phyloP scores from a whole-genome alignment of 2,329 filamentous ascomycete genomes.

The Exutisphaerella laricina region DNA sequence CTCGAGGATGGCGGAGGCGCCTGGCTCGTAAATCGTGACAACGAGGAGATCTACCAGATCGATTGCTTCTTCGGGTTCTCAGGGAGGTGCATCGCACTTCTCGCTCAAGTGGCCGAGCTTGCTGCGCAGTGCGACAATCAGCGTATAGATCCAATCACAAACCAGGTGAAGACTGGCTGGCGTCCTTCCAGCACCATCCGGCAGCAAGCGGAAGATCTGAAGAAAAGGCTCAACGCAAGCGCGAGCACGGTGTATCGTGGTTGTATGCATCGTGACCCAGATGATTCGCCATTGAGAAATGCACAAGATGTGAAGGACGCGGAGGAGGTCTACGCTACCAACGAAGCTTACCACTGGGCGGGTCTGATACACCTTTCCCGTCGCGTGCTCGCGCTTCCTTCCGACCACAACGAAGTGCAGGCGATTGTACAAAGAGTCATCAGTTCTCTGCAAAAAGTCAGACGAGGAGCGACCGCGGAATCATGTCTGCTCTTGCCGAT shows the following conservation, averaged over 20 bases:
- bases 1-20: constrained; percentile 32
- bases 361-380: constrained; percentile 70
- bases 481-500: constrained; percentile 72
- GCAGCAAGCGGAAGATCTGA: constrained; percentile 54
- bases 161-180: constrained; percentile 51
- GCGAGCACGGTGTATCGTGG: constrained; percentile 38
- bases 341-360: constrained; percentile 74
- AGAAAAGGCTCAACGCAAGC: constrained; percentile 56
- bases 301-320: constrained; percentile 49
- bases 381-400: constrained; percentile 60
- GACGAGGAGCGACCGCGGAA: constrained; percentile 64
- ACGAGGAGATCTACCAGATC: constrained; percentile 52
- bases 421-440: constrained; percentile 59
- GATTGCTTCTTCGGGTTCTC: constrained; percentile 80
- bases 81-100: constrained; percentile 61
- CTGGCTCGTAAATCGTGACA: constrained; percentile 33
- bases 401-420: constrained; percentile 56
- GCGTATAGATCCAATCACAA: constrained; percentile 52
- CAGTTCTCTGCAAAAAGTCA: constrained; percentile 55
- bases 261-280: constrained; percentile 40
- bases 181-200: constrained; percentile 51
- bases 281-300: constrained; percentile 29
- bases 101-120: constrained; percentile 67
- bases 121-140: constrained; percentile 62
- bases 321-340: constrained; percentile 63